phyloP scores from a whole-genome alignment of 768 basidiomycete genomes.

The Leccinum sublutescens region DNA sequence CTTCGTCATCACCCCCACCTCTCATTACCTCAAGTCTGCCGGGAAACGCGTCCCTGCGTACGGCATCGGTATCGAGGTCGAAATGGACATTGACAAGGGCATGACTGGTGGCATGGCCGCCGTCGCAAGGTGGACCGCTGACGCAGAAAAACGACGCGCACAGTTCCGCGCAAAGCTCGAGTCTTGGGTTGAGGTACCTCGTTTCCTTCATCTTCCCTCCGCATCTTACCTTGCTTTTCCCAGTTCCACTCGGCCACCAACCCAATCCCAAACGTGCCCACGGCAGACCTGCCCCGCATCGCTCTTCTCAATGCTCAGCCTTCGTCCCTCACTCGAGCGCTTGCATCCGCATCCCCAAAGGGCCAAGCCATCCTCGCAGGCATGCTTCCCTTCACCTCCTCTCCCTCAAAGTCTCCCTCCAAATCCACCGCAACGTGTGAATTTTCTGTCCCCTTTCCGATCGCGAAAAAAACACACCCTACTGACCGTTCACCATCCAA shows the following conservation, averaged over 20 bases:
- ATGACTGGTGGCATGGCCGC: conserved; percentile 85
- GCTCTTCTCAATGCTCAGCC: conserved; percentile 46
- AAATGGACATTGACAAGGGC: conserved; percentile 79
- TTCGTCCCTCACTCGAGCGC: conserved; percentile 65
- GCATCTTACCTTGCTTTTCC: conserved; percentile 10
- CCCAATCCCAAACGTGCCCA: conserved; percentile 57
- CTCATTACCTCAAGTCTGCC: conserved; percentile 64
- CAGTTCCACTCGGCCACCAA: conserved; percentile 50
- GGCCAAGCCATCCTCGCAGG: conserved; percentile 34
- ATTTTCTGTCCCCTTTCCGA: conserved; percentile 44
- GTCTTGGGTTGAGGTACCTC: conserved; percentile 58
- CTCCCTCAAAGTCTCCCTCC: conserved; percentile 41
- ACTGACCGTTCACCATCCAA: conserved; percentile 45
- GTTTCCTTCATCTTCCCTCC: background rate
- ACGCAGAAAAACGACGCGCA: conserved; percentile 56
- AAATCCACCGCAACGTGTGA: conserved; percentile 25
- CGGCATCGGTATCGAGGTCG: conserved; percentile 84
- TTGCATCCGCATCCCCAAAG: conserved; percentile 76
- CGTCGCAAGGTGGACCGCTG: conserved; percentile 84
- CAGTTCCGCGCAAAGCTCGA: conserved; percentile 59
- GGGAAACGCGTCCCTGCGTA: conserved; percentile 75
- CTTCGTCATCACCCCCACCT: conserved; percentile 67
- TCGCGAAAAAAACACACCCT: conserved; percentile 33
- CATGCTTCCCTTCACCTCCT: conserved; percentile 31
- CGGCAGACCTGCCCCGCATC: conserved; percentile 64